Base-by-base conservation (phyloP, 1,284 basidiomycete species). In the Trametes polyzona region DNA sequence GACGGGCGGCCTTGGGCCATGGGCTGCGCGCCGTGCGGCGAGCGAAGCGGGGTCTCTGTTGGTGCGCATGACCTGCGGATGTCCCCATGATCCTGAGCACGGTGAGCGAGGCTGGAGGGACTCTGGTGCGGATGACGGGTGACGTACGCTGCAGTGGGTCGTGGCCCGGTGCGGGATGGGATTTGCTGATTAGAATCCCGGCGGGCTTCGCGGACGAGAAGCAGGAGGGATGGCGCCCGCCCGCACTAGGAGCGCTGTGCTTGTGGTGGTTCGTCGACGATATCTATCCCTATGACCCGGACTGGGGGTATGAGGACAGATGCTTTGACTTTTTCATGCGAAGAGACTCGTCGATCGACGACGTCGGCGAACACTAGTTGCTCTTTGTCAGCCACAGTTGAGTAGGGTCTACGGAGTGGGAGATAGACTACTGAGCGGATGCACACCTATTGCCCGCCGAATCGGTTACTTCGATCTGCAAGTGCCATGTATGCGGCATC, bases 171-270 rank as follows among this genome's bases (percentile, higher is more conserved):
- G 29, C 21, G 37, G 37, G 14, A 19, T 26, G 37, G 19, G 9
- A 21, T 41, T 40, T 40, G 29, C 48, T 50, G 48, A 50, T 50
- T 50, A 19, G 48, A 50, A 50, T 8, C 14, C 17, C 4, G 27
- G 8, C 19, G 21, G 17, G 37, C 48, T 23, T 40, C 37, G 27
- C 37, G 2, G 27, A 14, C 12, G 11, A 39, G 47, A 50, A 40
- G 37, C 37, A 30, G 5, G 27, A n/a, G 48, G 19, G 12, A 32
- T 23, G 48, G 24, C 19, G 48, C 29, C 47, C 24, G 35, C 32
- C n/a, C n/a, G n/a, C n/a, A n/a, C n/a, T n/a, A n/a, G n/a, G n/a
- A n/a, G n/a, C n/a, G n/a, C n/a, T n/a, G n/a, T n/a, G n/a, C n/a
- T n/a, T n/a, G n/a, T n/a, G n/a, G n/a, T n/a, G n/a, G n/a, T n/a